Percentiles rank a stretch among this genome's conserved stretches.
Evolutionary conservation across 1,139 yeast genomes (phyloP).

Genomic region (Sugiyamaella castrensis): DNA sequence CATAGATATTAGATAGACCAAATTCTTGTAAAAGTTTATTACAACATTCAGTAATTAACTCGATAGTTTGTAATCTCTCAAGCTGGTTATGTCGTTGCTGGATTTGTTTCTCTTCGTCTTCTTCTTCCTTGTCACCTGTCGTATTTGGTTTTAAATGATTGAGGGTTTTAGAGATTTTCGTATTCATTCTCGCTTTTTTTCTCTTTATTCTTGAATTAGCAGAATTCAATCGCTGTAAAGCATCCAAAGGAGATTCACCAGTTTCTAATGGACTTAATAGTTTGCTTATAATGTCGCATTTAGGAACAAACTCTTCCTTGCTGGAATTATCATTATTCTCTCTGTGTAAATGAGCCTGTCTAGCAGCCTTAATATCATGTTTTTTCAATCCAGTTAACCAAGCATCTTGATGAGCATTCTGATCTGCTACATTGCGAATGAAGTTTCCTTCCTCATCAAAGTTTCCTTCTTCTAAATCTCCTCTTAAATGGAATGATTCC

Average conservation of each 20-base stretch:
- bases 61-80: constrained; percentile 36
- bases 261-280: constrained; percentile 51
- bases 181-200: constrained; percentile 8
- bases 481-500: constrained; percentile 60
- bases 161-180: background rate
- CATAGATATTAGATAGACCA: constrained; percentile 49
- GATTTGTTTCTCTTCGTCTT: constrained; percentile 5
- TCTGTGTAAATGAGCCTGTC: constrained; percentile 36
- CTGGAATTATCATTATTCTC: constrained; percentile 9
- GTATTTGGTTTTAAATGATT: constrained; percentile 13
- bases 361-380: constrained; percentile 49
- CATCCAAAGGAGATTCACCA: constrained; percentile 65
- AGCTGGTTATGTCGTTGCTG: background rate
- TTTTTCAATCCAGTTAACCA: constrained; percentile 48
- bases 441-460: constrained; percentile 65
- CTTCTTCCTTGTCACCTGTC: background rate
- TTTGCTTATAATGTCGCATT: constrained; percentile 33
- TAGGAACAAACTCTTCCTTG: constrained; percentile 13
- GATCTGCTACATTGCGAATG: constrained; percentile 43
- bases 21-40: constrained; percentile 45
- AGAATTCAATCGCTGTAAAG: constrained; percentile 35
- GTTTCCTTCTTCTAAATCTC: constrained; percentile 58
- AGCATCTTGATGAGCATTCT: constrained; percentile 45
- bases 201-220: constrained; percentile 14
- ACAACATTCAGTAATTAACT: constrained; percentile 50